Percentiles rank a stretch among this genome's conserved stretches.
Conservation (phyloP, 2,329 filamentous ascomycete genomes). For the Colletotrichum viniferum region DNA sequence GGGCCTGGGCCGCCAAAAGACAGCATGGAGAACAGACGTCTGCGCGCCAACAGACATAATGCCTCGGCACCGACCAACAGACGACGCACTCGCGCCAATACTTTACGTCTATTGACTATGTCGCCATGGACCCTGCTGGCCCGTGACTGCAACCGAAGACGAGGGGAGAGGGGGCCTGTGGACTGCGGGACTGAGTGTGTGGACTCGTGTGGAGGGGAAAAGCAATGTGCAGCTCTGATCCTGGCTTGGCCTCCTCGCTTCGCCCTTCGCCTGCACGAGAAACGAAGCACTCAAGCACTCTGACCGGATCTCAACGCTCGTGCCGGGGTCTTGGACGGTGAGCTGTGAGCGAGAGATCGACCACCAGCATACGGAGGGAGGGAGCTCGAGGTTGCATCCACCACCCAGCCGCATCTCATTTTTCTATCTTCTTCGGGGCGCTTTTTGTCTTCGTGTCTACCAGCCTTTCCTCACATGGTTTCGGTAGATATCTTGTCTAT, state of each 20-base stretch:
- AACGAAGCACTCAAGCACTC: neutral
- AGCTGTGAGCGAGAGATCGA: neutral
- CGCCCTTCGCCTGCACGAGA: neutral
- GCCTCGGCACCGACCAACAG: neutral
- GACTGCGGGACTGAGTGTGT: neutral
- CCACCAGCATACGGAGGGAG: neutral
- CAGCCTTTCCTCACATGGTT: neutral
- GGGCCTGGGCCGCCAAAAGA: neutral
- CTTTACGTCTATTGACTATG: neutral
- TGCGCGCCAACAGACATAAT: neutral
- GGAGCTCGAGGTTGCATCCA: neutral
- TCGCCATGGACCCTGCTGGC: neutral
- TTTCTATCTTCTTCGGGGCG: neutral
- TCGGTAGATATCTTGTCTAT: neutral
- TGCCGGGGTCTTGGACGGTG: neutral
- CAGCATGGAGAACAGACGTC: neutral
- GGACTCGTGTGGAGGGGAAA: neutral
- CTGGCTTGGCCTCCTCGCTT: slow-evolving; percentile 16
- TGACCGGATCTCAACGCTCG: neutral
- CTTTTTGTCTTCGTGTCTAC: neutral
- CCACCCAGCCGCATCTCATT: neutral
- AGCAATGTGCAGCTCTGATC: neutral
- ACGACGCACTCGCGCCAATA: neutral
- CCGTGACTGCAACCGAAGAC: neutral
- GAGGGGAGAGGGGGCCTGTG: neutral